Evolutionary conservation across 1,139 yeast species (phyloP).

Genomic region (Candida dubliniensis): DNA sequence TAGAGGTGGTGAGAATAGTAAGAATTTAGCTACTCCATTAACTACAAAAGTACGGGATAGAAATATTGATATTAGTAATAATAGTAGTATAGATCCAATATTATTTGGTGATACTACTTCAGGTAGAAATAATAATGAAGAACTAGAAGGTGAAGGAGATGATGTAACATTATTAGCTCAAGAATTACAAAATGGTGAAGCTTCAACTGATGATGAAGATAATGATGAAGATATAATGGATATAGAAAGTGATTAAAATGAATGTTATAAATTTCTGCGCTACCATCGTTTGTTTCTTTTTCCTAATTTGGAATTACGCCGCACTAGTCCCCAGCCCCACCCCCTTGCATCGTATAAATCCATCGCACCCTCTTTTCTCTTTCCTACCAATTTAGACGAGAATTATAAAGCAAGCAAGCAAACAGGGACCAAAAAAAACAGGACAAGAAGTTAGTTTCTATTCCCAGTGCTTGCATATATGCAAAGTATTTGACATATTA

Average conservation of each 20-base stretch:
- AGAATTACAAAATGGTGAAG: slow-evolving; percentile 51
- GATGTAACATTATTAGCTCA: slow-evolving; percentile 39
- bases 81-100: too few species aligned
- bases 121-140: neutral
- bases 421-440: too few species aligned
- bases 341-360: too few species aligned
- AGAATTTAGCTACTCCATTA: neutral
- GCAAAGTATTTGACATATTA: too few species aligned
- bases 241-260: slow-evolving; percentile 53
- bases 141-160: slow-evolving; percentile 5
- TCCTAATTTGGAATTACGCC: neutral
- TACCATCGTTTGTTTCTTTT: neutral
- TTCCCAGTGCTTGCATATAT: too few species aligned
- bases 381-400: too few species aligned
- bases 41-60: too few species aligned
- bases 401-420: too few species aligned
- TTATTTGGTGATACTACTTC: neutral
- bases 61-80: too few species aligned
- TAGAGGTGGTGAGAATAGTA: slow-evolving; percentile 4
- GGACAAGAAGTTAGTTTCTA: too few species aligned
- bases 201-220: slow-evolving; percentile 54
- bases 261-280: neutral
- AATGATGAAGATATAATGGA: slow-evolving; percentile 60
- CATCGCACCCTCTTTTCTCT: too few species aligned
- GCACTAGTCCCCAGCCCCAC: too few species aligned